These are phyloP conservation scores for Aspergillus taichungensis DNA, from an alignment of 495 filamentous ascomycete species.

Conservation along the genomic window DNA sequence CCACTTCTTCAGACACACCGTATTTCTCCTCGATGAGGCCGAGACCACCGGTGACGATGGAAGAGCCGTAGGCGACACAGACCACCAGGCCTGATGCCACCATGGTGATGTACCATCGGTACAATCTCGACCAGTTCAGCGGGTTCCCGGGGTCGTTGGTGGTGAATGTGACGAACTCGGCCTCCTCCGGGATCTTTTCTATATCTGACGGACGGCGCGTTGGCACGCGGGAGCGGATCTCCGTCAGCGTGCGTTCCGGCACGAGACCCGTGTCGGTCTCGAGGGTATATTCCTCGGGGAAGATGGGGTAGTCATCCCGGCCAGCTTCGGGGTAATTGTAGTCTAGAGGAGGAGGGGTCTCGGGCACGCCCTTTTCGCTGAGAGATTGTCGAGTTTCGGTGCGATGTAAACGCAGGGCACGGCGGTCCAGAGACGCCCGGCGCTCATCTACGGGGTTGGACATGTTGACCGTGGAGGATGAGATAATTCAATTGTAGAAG, in stretches of 20 bases:
- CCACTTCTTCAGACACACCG: conserved; percentile 52
- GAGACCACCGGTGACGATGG: conserved; percentile 57
- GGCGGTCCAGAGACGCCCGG: too few relatives aligned
- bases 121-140: conserved; percentile 38
- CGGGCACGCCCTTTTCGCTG: conserved; percentile 12
- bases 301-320: conserved; percentile 13
- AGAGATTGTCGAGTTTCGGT: conserved; percentile 18
- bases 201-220: conserved; percentile 7
- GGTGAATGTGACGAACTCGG: conserved; percentile 25
- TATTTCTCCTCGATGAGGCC: conserved; percentile 49
- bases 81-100: conserved; percentile 46
- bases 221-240: conserved; percentile 14
- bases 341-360: conserved; percentile 13
- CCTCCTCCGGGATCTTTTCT: conserved; percentile 15
- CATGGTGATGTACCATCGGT: conserved; percentile 53
- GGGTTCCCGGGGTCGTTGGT: conserved; percentile 44
- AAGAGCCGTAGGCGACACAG: conserved; percentile 45
- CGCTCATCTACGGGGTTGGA: too few relatives aligned
- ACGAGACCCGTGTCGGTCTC: conserved; percentile 25
- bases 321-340: conserved; percentile 22
- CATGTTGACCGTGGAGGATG: too few relatives aligned
- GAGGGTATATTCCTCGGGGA: conserved; percentile 26
- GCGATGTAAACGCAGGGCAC: not conserved
- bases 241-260: conserved; percentile 17
- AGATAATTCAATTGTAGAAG: too few relatives aligned